Evolutionary conservation across 1,139 yeast genomes (phyloP).

Genomic region (Diutina rugosa): DNA sequence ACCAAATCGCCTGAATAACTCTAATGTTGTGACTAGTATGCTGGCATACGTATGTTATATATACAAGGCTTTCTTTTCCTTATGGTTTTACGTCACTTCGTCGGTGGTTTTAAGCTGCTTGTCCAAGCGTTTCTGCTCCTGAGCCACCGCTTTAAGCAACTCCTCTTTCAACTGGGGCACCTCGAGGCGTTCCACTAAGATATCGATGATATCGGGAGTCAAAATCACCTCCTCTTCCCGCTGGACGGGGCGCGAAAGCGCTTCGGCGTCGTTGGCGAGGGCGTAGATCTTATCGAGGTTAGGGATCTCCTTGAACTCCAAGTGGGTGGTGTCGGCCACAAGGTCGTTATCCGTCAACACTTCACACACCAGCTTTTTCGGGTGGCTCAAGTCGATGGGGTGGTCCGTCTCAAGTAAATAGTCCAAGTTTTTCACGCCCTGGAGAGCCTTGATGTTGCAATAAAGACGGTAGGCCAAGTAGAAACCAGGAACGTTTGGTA

Average conservation of each 20-base stretch:
- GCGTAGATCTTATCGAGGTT: constrained; percentile 5
- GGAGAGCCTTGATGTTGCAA: constrained; percentile 69
- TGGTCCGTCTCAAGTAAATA: constrained; percentile 25
- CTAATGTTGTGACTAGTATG: neutral
- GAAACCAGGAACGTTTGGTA: constrained; percentile 94
- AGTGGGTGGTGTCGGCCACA: constrained; percentile 5
- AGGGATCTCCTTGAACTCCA: constrained; percentile 4
- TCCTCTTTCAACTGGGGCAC: neutral
- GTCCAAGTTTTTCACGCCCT: constrained; percentile 61
- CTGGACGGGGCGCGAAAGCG: neutral
- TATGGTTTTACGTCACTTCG: neutral
- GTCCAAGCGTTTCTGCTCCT: neutral
- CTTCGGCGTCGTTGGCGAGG: neutral
- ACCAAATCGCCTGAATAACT: too few relatives aligned
- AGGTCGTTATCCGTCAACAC: neutral
- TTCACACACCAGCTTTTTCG: neutral
- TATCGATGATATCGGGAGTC: neutral
- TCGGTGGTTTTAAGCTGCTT: neutral
- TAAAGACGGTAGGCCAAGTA: constrained; percentile 73
- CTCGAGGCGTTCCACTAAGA: neutral
- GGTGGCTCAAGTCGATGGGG: neutral
- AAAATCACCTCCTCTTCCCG: neutral
- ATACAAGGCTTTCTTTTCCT: neutral
- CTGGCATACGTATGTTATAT: neutral
- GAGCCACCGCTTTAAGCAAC: neutral